Evolutionary conservation across 2,329 filamentous ascomycete species (phyloP).

Genomic region (Talaromyces sp.): DNA sequence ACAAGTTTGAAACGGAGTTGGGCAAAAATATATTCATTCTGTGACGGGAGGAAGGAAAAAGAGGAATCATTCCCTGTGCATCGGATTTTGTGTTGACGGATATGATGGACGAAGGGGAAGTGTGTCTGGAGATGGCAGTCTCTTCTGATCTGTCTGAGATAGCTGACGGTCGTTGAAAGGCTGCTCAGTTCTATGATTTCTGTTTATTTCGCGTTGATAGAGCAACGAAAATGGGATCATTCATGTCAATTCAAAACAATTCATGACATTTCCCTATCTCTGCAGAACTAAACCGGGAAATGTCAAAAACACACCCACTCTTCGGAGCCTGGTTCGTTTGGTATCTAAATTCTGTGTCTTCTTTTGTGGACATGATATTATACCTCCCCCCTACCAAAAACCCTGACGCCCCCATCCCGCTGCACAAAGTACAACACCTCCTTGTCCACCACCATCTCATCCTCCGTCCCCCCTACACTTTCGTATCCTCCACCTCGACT

Average conservation of each 20-base stretch:
- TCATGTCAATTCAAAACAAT: constrained; percentile 17
- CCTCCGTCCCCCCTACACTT: constrained; percentile 16
- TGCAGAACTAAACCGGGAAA: constrained; percentile 15
- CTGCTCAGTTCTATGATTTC: constrained; percentile 13
- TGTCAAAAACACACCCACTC: background rate
- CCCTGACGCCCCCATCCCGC: constrained; percentile 71
- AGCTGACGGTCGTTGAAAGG: constrained; percentile 13
- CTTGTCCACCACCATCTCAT: constrained; percentile 48
- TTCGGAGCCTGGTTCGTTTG: background rate
- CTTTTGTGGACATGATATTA: constrained; percentile 13
- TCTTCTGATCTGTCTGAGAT: background rate
- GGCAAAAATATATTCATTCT: constrained; percentile 10
- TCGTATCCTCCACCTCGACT: constrained; percentile 55
- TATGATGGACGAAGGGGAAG: background rate
- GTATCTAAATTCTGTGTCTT: background rate
- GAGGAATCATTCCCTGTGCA: background rate
- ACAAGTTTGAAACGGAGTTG: constrained; percentile 1
- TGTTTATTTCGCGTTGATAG: constrained; percentile 2
- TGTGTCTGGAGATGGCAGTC: background rate
- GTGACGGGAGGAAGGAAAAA: background rate
- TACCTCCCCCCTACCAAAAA: constrained; percentile 77
- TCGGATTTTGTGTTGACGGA: constrained; percentile 29
- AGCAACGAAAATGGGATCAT: constrained; percentile 11
- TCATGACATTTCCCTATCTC: background rate
- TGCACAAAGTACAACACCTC: constrained; percentile 80